A percentile compares a stretch with the other conserved stretches of the same genome.
These are phyloP conservation scores for Cladosporium sp. DNA, from an alignment of 2,329 filamentous ascomycete species.

Conservation along the genomic window DNA sequence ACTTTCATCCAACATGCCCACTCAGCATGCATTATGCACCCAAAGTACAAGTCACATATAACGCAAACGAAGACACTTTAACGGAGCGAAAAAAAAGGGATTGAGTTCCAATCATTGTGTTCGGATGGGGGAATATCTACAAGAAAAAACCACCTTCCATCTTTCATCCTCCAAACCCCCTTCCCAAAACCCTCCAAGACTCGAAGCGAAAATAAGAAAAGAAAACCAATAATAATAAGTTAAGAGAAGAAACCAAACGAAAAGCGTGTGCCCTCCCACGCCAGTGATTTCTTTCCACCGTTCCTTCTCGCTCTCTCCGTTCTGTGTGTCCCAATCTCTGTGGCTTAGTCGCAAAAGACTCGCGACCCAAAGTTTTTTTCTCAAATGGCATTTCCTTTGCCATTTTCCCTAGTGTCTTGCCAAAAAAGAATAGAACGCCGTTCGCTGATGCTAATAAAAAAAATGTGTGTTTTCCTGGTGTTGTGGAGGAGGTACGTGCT, in stretches of 20 bases:
- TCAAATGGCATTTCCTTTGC: neutral
- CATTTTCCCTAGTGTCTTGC: neutral
- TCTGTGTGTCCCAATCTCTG: slow-evolving; percentile 1
- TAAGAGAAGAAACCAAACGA: neutral
- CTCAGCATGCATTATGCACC: no score
- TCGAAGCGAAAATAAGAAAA: neutral
- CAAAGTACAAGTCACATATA: no score
- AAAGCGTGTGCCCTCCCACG: neutral
- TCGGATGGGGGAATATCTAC: neutral
- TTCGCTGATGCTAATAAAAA: neutral
- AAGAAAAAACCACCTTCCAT: neutral
- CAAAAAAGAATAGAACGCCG: neutral
- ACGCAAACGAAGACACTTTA: no score
- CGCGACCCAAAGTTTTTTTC: neutral
- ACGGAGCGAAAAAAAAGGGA: neutral
- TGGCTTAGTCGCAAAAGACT: neutral
- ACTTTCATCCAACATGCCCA: no score
- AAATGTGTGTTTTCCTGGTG: neutral
- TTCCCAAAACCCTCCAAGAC: neutral
- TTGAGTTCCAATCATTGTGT: neutral
- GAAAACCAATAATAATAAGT: neutral
- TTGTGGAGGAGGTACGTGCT: neutral
- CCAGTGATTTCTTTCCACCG: neutral
- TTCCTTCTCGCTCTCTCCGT: neutral
- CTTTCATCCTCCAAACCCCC: neutral